These are phyloP conservation scores for Barnettozyma siamensis DNA, from an alignment of 805 yeast species.

Conservation along the genomic window DNA sequence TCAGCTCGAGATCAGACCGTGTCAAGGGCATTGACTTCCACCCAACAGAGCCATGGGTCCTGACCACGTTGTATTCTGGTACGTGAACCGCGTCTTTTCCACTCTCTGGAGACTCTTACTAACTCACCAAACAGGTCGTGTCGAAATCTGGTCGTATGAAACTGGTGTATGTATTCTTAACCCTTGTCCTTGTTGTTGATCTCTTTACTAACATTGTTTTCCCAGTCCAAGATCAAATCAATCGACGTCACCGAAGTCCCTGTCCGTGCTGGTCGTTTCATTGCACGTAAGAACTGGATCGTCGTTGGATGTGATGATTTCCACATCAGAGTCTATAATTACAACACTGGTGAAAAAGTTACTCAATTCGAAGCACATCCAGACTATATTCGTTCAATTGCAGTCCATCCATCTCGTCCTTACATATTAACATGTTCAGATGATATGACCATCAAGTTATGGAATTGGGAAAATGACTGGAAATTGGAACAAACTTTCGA, in stretches of 20 bases:
- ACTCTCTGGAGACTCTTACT: background rate
- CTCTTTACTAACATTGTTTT: slow-evolving; percentile 6
- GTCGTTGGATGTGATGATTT: slow-evolving; percentile 95
- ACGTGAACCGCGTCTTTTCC: no score
- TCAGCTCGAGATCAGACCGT: slow-evolving; percentile 89
- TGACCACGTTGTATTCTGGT: slow-evolving; percentile 88
- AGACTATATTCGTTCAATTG: slow-evolving; percentile 88
- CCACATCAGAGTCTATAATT: slow-evolving; percentile 88
- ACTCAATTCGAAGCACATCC: slow-evolving; percentile 98
- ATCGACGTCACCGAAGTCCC: slow-evolving; percentile 96
- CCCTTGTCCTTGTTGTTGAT: slow-evolving; percentile 1
- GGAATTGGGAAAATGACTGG: slow-evolving; percentile 99
- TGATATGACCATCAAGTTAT: slow-evolving; percentile 83
- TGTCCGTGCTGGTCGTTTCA: slow-evolving; percentile 89
- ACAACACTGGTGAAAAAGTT: slow-evolving; percentile 91
- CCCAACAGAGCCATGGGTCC: slow-evolving; percentile 96
- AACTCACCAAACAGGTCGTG: slow-evolving; percentile 28
- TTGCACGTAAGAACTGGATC: slow-evolving; percentile 96
- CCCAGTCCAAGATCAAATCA: slow-evolving; percentile 64
- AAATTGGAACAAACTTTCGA: slow-evolving; percentile 82
- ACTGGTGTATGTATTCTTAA: slow-evolving; percentile 41
- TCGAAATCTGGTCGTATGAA: slow-evolving; percentile 93
- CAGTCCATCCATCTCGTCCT: slow-evolving; percentile 92
- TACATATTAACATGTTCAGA: slow-evolving; percentile 85
- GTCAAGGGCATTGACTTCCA: slow-evolving; percentile 98